phyloP scores from a whole-genome alignment of 1,284 basidiomycete genomes.

The Puccinia coronata region DNA sequence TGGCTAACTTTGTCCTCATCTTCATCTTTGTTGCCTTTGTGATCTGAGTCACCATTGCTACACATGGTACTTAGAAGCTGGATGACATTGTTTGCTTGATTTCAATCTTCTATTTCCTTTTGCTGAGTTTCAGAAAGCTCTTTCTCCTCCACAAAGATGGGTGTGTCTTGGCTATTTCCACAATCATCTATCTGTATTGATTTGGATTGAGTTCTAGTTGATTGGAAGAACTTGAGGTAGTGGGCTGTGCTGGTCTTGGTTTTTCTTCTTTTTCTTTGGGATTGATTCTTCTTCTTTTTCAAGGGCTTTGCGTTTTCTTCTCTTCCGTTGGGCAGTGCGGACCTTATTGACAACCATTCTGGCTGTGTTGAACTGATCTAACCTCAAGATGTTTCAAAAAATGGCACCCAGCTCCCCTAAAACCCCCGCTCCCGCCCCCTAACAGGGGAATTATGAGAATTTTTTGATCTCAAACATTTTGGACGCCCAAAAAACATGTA shows the following conservation, averaged over 20 bases:
- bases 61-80: background rate
- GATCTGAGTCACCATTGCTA: background rate
- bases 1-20: too few species aligned
- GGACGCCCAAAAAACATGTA: too few species aligned
- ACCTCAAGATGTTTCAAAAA: too few species aligned
- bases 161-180: background rate
- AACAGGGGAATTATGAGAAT: too few species aligned
- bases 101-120: background rate
- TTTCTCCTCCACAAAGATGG: background rate
- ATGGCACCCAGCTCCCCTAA: too few species aligned
- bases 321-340: background rate
- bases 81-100: background rate
- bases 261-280: background rate
- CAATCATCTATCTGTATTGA: background rate
- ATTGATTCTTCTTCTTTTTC: background rate
- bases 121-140: background rate
- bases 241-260: too few species aligned
- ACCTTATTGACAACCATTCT: background rate
- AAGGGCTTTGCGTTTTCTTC: background rate
- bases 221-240: too few species aligned
- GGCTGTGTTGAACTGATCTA: too few species aligned
- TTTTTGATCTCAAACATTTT: too few species aligned
- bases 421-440: too few species aligned
- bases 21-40: background rate
- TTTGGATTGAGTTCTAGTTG: too few species aligned